These are phyloP conservation scores for Auriscalpium orientale DNA, from an alignment of 768 basidiomycete genomes.

Conservation along the genomic window DNA sequence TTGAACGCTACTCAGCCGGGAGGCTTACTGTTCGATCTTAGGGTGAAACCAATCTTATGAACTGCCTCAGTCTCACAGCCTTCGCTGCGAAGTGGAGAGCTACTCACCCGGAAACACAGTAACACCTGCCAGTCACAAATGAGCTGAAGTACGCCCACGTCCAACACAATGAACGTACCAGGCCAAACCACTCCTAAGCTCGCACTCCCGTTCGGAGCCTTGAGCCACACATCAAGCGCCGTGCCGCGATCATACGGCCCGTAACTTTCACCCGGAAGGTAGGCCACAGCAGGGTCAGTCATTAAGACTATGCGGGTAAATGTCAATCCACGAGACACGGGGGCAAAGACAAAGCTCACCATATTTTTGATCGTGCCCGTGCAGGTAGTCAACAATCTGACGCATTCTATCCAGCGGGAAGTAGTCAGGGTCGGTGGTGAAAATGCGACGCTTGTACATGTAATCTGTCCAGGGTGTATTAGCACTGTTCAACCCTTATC, in stretches of 20 bases:
- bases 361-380: slow-evolving; percentile 50
- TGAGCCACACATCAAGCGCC: slow-evolving; percentile 49
- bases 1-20: no score
- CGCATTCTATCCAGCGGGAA: slow-evolving; percentile 57
- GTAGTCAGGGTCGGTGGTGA: slow-evolving; percentile 61
- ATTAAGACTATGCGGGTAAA: slow-evolving; percentile 42
- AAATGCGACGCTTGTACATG: slow-evolving; percentile 60
- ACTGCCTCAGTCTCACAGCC: background rate
- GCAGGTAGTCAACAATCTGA: slow-evolving; percentile 58
- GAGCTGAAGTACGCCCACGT: background rate
- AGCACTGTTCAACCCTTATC: background rate
- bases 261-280: slow-evolving; percentile 39
- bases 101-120: slow-evolving; percentile 47
- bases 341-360: slow-evolving; percentile 28
- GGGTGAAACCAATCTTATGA: slow-evolving; percentile 53
- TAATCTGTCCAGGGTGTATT: slow-evolving; percentile 39
- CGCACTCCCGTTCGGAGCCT: slow-evolving; percentile 50
- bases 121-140: slow-evolving; percentile 32
- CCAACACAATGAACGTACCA: slow-evolving; percentile 26
- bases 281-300: slow-evolving; percentile 67
- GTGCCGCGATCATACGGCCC: slow-evolving; percentile 49
- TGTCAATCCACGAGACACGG: no score
- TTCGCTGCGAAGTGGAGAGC: background rate
- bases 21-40: slow-evolving; percentile 38
- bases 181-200: slow-evolving; percentile 59